Percentiles rank a stretch among this genome's conserved stretches.
phyloP scores from a whole-genome alignment of 2,329 filamentous ascomycete genomes.

The Cladobotryum mycophilum region DNA sequence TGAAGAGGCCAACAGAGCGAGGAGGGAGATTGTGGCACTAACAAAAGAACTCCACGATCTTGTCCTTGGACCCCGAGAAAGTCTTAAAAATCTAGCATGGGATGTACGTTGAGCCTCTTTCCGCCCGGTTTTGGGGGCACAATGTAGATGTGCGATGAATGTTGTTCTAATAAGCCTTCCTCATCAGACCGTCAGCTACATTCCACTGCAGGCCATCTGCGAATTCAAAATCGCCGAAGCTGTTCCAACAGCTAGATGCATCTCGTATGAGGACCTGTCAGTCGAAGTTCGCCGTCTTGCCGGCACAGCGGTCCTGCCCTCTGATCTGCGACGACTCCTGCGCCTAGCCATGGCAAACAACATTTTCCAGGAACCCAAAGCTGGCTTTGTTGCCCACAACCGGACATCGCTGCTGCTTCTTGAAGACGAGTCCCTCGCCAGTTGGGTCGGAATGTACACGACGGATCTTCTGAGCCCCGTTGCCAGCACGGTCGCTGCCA shows the following conservation, averaged over 20 bases:
- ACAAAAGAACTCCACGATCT: conserved; percentile 18
- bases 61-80: conserved; percentile 17
- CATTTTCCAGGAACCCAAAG: conserved; percentile 33
- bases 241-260: conserved; percentile 21
- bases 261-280: conserved; percentile 22
- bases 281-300: conserved; percentile 26
- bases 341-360: conserved; percentile 34
- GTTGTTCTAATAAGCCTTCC: neutral
- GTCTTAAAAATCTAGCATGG: conserved; percentile 20
- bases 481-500: conserved; percentile 25
- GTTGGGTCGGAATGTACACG: conserved; percentile 26
- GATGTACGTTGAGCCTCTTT: conserved; percentile 17
- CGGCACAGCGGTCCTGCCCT: conserved; percentile 27
- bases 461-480: conserved; percentile 26
- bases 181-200: conserved; percentile 19
- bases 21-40: conserved; percentile 17
- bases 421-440: conserved; percentile 20
- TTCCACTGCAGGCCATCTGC: conserved; percentile 25
- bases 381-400: conserved; percentile 35
- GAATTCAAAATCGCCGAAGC: conserved; percentile 26
- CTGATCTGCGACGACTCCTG: conserved; percentile 29
- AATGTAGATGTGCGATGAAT: neutral
- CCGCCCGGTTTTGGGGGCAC: too few relatives aligned
- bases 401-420: conserved; percentile 25
- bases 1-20: conserved; percentile 9